Base-by-base conservation (phyloP, 768 basidiomycete genomes). In the Leucocoprinus birnbaumii region DNA sequence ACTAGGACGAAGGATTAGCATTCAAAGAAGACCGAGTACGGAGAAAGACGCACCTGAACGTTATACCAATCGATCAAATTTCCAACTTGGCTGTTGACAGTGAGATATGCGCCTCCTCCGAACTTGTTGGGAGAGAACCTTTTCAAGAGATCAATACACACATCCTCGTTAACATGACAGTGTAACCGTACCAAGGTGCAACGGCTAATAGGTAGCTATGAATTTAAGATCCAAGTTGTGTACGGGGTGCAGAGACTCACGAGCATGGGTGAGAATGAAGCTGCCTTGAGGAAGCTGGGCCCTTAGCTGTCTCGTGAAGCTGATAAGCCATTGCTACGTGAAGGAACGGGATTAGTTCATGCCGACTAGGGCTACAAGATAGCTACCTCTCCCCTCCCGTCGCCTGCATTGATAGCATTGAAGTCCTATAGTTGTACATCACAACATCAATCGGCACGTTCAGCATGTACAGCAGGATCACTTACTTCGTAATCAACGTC, bases 21-120 rank as follows among this genome's bases (percentile, higher is more conserved):
- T 40, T 14, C 14, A 24, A n/a, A n/a, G n/a, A n/a, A n/a, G n/a
- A n/a, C n/a, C n/a, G n/a, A n/a, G n/a, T n/a, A n/a, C n/a, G n/a
- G 21, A 25, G 38, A 8, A 13, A 16, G 22, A 3, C 62, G 65
- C 59, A 81, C 79, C 73, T 83, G 75, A 48, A 77, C 60, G 57
- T 81, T 80, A 61, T 80, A 85, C 79, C 84, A 88, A 65, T 87
- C 86, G 61, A 87, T 87, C 25, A 79, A 64, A 59, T 64, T 71
- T 10, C 85, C 85, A 21, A 84, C 82, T 5, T 68, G 60, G 43
- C 70, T 49, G 64, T 86, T 72, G n/a, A 88, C 77, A 48, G 72
- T 74, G 25, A 80, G 68, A 61, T 86, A 87, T 11, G 76, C 85
- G 25, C 83, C 84, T 19, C 72, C 75, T 14, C 67, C 68, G 66